Conservation (phyloP, 1,139 yeast species). For the Meyerozyma smithsonii region DNA sequence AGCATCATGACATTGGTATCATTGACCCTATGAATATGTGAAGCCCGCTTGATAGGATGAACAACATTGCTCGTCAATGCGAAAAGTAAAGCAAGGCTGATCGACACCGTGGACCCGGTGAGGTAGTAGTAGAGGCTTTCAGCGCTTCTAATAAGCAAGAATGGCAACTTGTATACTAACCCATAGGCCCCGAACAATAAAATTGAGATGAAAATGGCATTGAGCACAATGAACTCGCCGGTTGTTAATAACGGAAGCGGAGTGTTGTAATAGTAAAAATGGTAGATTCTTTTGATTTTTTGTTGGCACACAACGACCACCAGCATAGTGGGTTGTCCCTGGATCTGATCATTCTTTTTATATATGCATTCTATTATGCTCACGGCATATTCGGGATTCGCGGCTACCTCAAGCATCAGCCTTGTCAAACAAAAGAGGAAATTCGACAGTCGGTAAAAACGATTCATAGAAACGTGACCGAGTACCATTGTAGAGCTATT, state of each 20-base stretch:
- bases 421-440: no score
- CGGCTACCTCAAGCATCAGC: not conserved
- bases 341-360: not conserved
- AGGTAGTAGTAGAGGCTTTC: conserved; percentile 16
- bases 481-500: no score
- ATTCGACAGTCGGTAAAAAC: no score
- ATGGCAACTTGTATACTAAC: conserved; percentile 14
- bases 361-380: not conserved
- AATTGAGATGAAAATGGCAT: conserved; percentile 14
- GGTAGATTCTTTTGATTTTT: conserved; percentile 15
- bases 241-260: conserved; percentile 27
- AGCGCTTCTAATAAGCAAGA: conserved; percentile 10
- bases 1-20: not conserved
- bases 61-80: not conserved
- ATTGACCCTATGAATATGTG: not conserved
- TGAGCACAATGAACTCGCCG: conserved; percentile 19
- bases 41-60: not conserved
- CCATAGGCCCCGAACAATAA: conserved; percentile 16
- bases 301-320: conserved; percentile 1
- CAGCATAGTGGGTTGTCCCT: no score
- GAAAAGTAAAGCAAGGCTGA: conserved; percentile 7
- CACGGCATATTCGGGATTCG: not conserved
- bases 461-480: no score
- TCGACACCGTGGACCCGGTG: conserved; percentile 16
- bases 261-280: conserved; percentile 21